phyloP scores from a whole-genome alignment of 176 grass and related monocot species.

The Zea mays region Zm-B73-REFERENCE-NAM-5.0 NC_050100.1:108955501-108956000 shows the following conservation, averaged over 20 bases:
- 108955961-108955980: constrained; percentile 6
- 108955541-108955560: background rate
- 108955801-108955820: constrained; percentile 97
- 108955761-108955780: constrained; percentile 91
- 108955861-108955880: constrained; percentile 7
- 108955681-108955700: constrained; percentile 1
- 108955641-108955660: too few relatives aligned
- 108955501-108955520: background rate
- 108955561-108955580: background rate
- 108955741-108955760: constrained; percentile 91
- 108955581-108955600: background rate
- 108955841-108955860: constrained; percentile 55
- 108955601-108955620: background rate
- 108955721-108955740: constrained; percentile 65
- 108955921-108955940: background rate
- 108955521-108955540: background rate
- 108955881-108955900: background rate
- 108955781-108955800: constrained; percentile 76
- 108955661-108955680: background rate
- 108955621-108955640: background rate
- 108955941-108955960: constrained; percentile 1
- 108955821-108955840: constrained; percentile 80
- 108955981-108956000: constrained; percentile 44
- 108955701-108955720: constrained; percentile 8
- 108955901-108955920: background rate